Conservation (phyloP, 306 rosid species). For the Glycine tomentella region DNA sequence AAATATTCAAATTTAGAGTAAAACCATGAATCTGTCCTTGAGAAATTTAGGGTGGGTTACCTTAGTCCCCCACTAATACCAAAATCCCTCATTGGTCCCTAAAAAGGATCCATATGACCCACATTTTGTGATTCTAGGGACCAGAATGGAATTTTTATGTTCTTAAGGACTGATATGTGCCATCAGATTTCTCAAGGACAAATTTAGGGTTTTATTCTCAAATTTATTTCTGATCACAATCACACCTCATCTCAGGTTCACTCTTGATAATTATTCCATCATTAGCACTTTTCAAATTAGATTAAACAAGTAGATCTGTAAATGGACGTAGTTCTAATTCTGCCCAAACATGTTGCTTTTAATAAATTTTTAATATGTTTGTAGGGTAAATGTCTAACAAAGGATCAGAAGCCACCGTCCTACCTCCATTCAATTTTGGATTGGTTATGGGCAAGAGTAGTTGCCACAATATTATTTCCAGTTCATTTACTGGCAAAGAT, state of each 20-base stretch:
- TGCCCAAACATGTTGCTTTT: conserved; percentile 30
- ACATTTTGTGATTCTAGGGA: background rate
- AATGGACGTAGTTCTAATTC: background rate
- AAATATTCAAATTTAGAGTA: conserved; percentile 1
- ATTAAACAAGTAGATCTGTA: background rate
- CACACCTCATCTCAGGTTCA: background rate
- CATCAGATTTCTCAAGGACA: background rate
- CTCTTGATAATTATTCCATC: conserved; percentile 8
- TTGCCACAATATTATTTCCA: conserved; percentile 75
- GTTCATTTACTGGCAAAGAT: conserved; percentile 81
- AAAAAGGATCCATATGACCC: background rate
- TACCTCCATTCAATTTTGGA: conserved; percentile 65
- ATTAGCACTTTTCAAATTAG: background rate
- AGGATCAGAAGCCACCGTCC: conserved; percentile 66
- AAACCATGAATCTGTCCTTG: background rate
- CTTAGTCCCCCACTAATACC: too few relatives aligned
- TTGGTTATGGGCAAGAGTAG: conserved; percentile 83
- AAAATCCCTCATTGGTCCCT: background rate
- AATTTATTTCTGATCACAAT: background rate
- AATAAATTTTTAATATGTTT: conserved; percentile 39
- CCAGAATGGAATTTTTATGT: background rate
- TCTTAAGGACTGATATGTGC: background rate
- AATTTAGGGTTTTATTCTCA: background rate
- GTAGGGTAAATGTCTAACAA: conserved; percentile 81
- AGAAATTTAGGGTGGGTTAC: background rate